Evolutionary conservation across 768 basidiomycete genomes (phyloP).

Genomic region (Rhodotorula taiwanensis): DNA sequence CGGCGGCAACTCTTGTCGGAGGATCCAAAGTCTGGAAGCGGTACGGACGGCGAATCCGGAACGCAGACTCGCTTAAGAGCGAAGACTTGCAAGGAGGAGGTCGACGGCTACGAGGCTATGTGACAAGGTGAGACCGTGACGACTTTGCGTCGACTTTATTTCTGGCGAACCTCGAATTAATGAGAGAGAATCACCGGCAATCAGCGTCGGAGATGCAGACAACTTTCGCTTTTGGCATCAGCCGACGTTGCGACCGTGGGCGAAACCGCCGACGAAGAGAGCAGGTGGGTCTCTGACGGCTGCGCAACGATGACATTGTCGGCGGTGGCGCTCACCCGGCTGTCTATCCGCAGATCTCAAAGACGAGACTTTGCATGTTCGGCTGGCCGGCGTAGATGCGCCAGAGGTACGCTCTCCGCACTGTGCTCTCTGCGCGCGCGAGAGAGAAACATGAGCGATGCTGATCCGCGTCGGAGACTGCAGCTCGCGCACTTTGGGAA

Average conservation of each 20-base stretch:
- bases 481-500: slow-evolving; percentile 80
- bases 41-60: slow-evolving; percentile 57
- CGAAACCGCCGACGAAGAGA: slow-evolving; percentile 65
- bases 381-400: slow-evolving; percentile 85
- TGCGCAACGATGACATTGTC: neutral
- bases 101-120: slow-evolving; percentile 67
- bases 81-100: no score
- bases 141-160: slow-evolving; percentile 2
- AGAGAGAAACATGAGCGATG: neutral
- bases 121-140: slow-evolving; percentile 54
- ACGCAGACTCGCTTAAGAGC: slow-evolving; percentile 53
- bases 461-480: neutral
- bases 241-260: slow-evolving; percentile 64
- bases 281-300: slow-evolving; percentile 53
- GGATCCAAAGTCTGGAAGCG: slow-evolving; percentile 47
- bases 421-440: no score
- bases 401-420: slow-evolving; percentile 59
- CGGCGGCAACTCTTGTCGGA: neutral
- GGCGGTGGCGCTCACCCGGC: no score
- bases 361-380: slow-evolving; percentile 74
- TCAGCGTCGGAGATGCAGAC: slow-evolving; percentile 61
- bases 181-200: slow-evolving; percentile 46
- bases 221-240: slow-evolving; percentile 84
- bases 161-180: neutral
- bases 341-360: slow-evolving; percentile 55